Evolutionary conservation across 345 rosid genomes (phyloP).

Genomic region (Acer yangbiense): DNA sequence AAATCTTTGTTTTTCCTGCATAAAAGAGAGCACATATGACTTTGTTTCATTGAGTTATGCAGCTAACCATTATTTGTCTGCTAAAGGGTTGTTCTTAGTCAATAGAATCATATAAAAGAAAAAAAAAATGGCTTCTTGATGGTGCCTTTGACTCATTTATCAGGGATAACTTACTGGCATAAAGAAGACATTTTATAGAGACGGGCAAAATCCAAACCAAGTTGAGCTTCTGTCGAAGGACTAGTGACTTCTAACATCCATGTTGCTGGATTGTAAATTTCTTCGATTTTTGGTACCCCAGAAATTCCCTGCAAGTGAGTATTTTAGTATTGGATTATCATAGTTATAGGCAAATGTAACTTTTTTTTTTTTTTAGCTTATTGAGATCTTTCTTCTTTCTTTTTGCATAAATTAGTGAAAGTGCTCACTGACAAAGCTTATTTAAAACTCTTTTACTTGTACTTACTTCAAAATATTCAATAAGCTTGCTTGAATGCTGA

Average conservation of each 20-base stretch:
- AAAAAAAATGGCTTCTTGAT: no score
- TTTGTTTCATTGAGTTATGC: not conserved
- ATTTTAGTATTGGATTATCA: not conserved
- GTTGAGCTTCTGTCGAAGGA: slow-evolving; percentile 33
- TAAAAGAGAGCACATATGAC: no score
- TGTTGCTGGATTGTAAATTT: slow-evolving; percentile 53
- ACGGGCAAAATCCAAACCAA: slow-evolving; percentile 33
- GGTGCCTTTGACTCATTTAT: no score
- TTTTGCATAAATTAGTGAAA: not conserved
- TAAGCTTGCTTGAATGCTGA: slow-evolving; percentile 47
- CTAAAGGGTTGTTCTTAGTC: not conserved
- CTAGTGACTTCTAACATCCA: slow-evolving; percentile 54
- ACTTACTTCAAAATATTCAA: slow-evolving; percentile 58
- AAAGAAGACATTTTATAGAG: slow-evolving; percentile 36
- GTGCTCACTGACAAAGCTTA: not conserved
- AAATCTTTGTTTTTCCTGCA: slow-evolving; percentile 29
- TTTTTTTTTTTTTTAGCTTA: not conserved
- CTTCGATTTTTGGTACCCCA: slow-evolving; percentile 43
- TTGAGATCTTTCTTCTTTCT: not conserved
- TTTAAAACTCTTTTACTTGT: not conserved
- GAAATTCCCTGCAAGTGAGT: slow-evolving; percentile 27
- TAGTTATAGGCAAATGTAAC: not conserved
- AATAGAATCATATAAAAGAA: no score
- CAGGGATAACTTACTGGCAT: slow-evolving; percentile 26
- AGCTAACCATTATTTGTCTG: not conserved